A percentile compares a stretch with the other conserved stretches of the same genome.
Conservation (phyloP, 352 stramenopile genomes). For the Phytophthora megakarya region DNA sequence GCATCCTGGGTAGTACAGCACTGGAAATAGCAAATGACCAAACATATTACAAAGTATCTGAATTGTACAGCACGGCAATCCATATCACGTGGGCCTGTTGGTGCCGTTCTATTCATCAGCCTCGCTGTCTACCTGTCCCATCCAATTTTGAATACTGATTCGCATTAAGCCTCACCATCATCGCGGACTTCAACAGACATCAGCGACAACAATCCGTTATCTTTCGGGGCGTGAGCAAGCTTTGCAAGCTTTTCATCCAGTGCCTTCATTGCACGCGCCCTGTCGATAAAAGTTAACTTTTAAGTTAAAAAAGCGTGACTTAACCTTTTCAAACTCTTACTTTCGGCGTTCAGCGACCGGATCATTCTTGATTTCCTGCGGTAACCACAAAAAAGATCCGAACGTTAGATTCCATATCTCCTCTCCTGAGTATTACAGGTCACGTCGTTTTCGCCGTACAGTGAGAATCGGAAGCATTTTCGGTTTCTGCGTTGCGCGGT, state of each 20-base stretch:
- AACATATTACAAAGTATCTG: not conserved
- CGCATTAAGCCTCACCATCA: constrained; percentile 29
- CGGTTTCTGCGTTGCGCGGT: constrained; percentile 59
- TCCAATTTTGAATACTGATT: not conserved
- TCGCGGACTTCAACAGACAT: constrained; percentile 40
- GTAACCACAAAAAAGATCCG: not conserved
- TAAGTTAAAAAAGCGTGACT: not conserved
- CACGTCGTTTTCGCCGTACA: constrained; percentile 37
- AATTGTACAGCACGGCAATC: not conserved
- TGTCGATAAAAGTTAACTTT: constrained; percentile 26
- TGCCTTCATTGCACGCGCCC: constrained; percentile 85
- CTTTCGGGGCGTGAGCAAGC: constrained; percentile 52
- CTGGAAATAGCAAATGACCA: constrained; percentile 37
- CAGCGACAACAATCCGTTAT: constrained; percentile 32
- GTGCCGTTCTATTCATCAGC: constrained; percentile 24
- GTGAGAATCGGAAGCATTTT: constrained; percentile 69
- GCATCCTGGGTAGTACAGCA: constrained; percentile 54
- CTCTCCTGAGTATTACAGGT: too few relatives aligned
- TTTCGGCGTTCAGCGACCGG: constrained; percentile 88
- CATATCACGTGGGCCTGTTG: constrained; percentile 5
- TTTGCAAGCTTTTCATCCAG: constrained; percentile 90
- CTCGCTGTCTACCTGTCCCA: constrained; percentile 10
- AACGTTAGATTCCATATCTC: not conserved
- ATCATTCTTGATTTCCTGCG: constrained; percentile 61
- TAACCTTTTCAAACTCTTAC: constrained; percentile 38